These are phyloP conservation scores for Strobilomyces dryophilus DNA, from an alignment of 768 basidiomycete genomes.

Conservation along the genomic window DNA sequence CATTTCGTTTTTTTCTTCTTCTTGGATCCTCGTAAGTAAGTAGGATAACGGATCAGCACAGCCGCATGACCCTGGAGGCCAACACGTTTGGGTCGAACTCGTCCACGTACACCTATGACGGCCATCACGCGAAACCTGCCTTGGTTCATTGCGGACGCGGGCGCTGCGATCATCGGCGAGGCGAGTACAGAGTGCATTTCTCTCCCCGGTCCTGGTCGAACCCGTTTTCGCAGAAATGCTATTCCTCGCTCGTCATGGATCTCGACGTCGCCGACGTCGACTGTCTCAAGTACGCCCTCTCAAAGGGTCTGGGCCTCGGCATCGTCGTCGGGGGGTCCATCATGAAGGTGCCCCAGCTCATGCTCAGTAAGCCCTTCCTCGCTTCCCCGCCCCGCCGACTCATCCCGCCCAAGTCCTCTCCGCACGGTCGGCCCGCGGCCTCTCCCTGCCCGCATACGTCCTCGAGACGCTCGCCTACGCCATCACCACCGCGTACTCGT, in stretches of 20 bases:
- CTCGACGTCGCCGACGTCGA: slow-evolving; percentile 70
- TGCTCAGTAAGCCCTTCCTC: slow-evolving; percentile 56
- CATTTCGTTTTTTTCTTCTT: slow-evolving; percentile 40
- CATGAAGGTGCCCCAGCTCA: slow-evolving; percentile 94
- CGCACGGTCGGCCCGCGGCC: slow-evolving; percentile 76
- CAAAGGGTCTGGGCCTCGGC: slow-evolving; percentile 88
- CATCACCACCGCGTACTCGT: slow-evolving; percentile 85
- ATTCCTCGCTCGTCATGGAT: slow-evolving; percentile 83
- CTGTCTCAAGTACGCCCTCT: slow-evolving; percentile 89
- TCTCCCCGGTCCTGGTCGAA: not conserved
- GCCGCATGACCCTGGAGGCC: slow-evolving; percentile 15
- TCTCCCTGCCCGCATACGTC: slow-evolving; percentile 81
- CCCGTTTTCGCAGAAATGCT: slow-evolving; percentile 70
- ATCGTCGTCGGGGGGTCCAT: slow-evolving; percentile 92
- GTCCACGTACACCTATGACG: slow-evolving; percentile 47
- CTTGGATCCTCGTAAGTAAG: not conserved
- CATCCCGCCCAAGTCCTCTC: slow-evolving; percentile 49
- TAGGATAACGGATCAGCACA: slow-evolving; percentile 12
- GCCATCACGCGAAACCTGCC: slow-evolving; percentile 81
- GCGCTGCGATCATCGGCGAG: slow-evolving; percentile 77
- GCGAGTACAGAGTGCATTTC: slow-evolving; percentile 34
- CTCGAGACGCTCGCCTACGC: slow-evolving; percentile 91
- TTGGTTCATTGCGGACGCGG: slow-evolving; percentile 77
- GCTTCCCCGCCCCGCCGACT: not conserved
- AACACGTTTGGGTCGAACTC: slow-evolving; percentile 1